phyloP scores from a whole-genome alignment of 2,329 filamentous ascomycete species.

The Teratosphaeria gauchensis region DNA sequence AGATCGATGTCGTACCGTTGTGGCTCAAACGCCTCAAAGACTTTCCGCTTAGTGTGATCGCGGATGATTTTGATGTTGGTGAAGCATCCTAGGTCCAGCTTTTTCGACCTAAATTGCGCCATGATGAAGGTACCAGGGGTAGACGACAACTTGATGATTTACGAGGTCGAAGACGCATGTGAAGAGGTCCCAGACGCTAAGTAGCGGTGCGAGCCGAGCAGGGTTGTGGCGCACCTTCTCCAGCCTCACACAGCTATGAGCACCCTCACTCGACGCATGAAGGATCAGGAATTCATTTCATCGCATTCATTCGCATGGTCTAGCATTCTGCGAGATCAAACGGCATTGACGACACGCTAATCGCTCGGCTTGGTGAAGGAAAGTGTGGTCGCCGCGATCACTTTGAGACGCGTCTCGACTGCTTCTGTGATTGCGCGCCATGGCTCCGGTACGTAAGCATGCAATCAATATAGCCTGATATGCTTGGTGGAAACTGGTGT shows the following conservation, averaged over 20 bases:
- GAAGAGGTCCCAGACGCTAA: not conserved
- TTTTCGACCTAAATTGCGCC: constrained; percentile 74
- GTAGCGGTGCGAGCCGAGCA: not conserved
- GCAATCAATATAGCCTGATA: not conserved
- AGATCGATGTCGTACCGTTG: constrained; percentile 56
- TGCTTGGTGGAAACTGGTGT: not conserved
- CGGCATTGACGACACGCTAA: not conserved
- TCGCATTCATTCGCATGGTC: not conserved
- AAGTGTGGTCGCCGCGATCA: not conserved
- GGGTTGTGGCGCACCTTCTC: not conserved
- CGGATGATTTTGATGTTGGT: constrained; percentile 80
- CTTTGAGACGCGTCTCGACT: not conserved
- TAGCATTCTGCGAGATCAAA: not conserved
- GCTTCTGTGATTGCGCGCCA: not conserved
- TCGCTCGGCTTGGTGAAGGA: not conserved
- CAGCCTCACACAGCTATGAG: not conserved
- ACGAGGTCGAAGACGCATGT: not conserved
- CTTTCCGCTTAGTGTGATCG: constrained; percentile 94
- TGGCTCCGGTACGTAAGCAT: not conserved
- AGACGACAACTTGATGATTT: not conserved
- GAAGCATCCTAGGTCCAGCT: constrained; percentile 79
- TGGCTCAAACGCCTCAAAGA: constrained; percentile 75
- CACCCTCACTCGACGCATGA: not conserved
- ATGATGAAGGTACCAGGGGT: constrained; percentile 4
- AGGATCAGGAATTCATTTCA: not conserved